Evolutionary conservation across 2,329 filamentous ascomycete species (phyloP).

Genomic region (Cryphonectria japonica): DNA sequence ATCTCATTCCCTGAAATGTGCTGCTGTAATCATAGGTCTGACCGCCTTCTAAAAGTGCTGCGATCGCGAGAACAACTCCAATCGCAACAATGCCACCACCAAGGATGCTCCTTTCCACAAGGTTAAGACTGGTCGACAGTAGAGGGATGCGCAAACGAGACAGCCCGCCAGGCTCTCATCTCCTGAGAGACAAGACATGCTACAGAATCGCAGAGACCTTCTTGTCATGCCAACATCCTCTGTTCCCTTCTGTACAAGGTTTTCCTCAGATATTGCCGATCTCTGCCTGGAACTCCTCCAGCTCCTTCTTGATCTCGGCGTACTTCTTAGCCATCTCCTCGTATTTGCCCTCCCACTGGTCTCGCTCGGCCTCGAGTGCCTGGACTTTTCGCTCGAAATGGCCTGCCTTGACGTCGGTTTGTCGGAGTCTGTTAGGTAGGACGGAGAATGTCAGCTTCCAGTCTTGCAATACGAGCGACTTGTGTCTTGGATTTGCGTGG

Average conservation of each 20-base stretch:
- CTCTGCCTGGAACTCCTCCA: slow-evolving; percentile 87
- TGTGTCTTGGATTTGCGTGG: slow-evolving; percentile 10
- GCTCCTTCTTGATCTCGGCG: slow-evolving; percentile 79
- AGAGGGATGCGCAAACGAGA: slow-evolving; percentile 14
- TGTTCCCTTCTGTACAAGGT: slow-evolving; percentile 11
- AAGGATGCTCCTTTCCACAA: slow-evolving; percentile 17
- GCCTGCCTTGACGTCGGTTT: slow-evolving; percentile 98
- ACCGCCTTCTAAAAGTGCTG: slow-evolving; percentile 29
- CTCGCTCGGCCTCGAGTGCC: slow-evolving; percentile 87
- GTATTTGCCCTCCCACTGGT: slow-evolving; percentile 97
- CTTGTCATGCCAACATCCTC: slow-evolving; percentile 9
- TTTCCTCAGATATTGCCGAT: slow-evolving; percentile 85
- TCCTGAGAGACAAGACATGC: slow-evolving; percentile 22
- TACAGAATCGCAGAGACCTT: slow-evolving; percentile 21
- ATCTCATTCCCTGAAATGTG: slow-evolving; percentile 25
- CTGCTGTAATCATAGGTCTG: slow-evolving; percentile 24
- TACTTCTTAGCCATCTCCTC: slow-evolving; percentile 97
- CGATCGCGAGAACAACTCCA: slow-evolving; percentile 23
- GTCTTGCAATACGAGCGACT: no score
- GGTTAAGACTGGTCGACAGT: slow-evolving; percentile 11
- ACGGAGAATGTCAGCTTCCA: slow-evolving; percentile 27
- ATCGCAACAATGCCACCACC: slow-evolving; percentile 27
- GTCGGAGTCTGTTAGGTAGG: slow-evolving; percentile 73
- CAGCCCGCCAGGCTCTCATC: slow-evolving; percentile 7
- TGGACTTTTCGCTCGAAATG: slow-evolving; percentile 99